Percentiles rank a stretch among this genome's conserved stretches.
phyloP scores from a whole-genome alignment of 306 rosid species.

The Comarum palustre region DNA sequence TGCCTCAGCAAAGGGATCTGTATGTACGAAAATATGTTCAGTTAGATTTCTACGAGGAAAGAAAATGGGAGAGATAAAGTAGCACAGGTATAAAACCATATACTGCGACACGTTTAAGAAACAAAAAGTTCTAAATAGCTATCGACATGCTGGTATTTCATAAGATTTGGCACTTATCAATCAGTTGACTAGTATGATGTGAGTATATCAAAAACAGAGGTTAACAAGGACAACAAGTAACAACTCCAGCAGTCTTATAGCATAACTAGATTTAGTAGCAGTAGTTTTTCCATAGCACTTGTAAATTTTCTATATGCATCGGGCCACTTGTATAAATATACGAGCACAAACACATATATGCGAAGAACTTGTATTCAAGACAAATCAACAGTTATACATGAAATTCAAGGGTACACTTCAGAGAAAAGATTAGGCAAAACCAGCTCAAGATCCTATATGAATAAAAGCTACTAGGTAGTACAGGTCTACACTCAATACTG shows the following conservation, averaged over 20 bases:
- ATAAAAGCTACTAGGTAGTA: background rate
- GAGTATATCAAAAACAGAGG: background rate
- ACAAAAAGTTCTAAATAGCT: background rate
- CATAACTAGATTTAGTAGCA: background rate
- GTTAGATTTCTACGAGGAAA: background rate
- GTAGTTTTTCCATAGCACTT: background rate
- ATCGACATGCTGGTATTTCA: background rate
- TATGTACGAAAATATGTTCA: background rate
- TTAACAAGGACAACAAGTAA: background rate
- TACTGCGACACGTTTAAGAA: background rate
- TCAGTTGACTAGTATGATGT: background rate
- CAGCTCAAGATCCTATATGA: background rate
- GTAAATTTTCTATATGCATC: background rate
- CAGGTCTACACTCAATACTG: background rate
- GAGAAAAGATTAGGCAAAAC: background rate
- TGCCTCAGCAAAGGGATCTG: constrained; percentile 98
- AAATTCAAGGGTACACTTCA: background rate
- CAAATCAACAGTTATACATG: background rate
- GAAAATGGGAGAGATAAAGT: background rate
- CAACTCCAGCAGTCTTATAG: background rate
- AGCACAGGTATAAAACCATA: background rate
- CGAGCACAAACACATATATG: background rate
- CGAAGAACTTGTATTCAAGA: background rate
- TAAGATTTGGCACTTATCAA: background rate
- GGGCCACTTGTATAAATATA: background rate